Base-by-base conservation (phyloP, 2,329 filamentous ascomycete species). In the Apiospora kogelbergensis region DNA sequence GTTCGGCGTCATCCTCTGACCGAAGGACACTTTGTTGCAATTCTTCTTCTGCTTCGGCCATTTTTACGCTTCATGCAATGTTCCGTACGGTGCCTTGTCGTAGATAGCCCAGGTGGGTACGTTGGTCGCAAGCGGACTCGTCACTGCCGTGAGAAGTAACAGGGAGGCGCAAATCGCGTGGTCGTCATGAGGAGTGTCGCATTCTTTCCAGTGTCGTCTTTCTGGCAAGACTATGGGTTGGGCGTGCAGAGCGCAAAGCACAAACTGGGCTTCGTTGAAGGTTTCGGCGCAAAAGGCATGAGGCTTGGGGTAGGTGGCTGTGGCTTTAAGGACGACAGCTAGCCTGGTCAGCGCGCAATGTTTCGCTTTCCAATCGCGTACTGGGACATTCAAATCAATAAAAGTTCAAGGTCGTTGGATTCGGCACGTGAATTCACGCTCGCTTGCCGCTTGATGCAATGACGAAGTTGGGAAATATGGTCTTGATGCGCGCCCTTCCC, bases 41-140 rank as follows among this genome's bases (percentile, higher is more conserved):
- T 76, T 88, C 85, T 70, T 89, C 86, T 76, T 88, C 84, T 68
- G 84, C 82, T 73, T 83, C 86, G 67, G 83, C 78, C 84, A 87
- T 87, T 63, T 72, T 79, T 60, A 60, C 11, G 53, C 53, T 60
- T 60, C 53, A 60, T n/a, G 30, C 26, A 37, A 37, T 9, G 15
- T n/a, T 37, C 53, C 26, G 26, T 37, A 60, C 17, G 22, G 53
- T 60, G 26, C 6, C 17, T 37, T 60, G 26, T 37, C 33, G 53
- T 60, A 60, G 20, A n/a, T 60, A 60, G 20, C 17, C 53, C 26
- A 37, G 53, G 53, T 60, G 30, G 53, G 26, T 67, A 41, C 48
- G 66, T 37, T 33, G 48, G 66, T 42, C 48, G 46, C 42, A 63
- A 67, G 53, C 33, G 48, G 48, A 26, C 26, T 33, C 26, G 53